Conservation (phyloP, 192 early-diverging fungal species). For the Jimgerdemannia flammicorona region DNA sequence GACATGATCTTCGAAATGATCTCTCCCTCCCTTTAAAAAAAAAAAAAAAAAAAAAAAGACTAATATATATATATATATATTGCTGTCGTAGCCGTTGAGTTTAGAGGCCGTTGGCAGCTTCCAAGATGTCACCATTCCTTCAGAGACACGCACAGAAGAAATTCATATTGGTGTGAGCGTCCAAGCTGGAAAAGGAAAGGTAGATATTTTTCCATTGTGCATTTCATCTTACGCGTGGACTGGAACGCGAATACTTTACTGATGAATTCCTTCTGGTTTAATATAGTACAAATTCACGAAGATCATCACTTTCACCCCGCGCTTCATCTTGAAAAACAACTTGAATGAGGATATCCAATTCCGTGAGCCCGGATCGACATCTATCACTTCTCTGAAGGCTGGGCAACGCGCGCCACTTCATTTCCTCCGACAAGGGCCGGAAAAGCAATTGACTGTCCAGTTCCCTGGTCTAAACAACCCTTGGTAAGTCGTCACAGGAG, state of each 20-base stretch:
- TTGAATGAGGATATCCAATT: conserved; percentile 67
- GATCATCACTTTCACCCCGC: conserved; percentile 84
- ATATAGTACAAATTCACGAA: conserved; percentile 69
- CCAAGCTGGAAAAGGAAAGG: conserved; percentile 85
- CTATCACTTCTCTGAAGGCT: conserved; percentile 38
- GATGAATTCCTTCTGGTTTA: conserved; percentile 2
- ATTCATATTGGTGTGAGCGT: conserved; percentile 82
- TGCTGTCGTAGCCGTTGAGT: conserved; percentile 74
- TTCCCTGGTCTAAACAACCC: conserved; percentile 57
- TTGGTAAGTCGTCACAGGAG: conserved; percentile 51
- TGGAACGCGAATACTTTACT: background rate
- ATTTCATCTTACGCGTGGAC: too few relatives aligned
- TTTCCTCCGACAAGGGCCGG: conserved; percentile 58
- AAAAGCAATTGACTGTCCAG: conserved; percentile 65
- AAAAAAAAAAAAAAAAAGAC: background rate
- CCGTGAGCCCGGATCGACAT: conserved; percentile 61
- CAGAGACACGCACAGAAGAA: conserved; percentile 43
- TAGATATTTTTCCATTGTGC: conserved; percentile 19
- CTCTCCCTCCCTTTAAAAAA: too few relatives aligned
- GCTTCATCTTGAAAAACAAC: conserved; percentile 89
- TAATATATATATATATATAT: too few relatives aligned
- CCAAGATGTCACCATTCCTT: conserved; percentile 71
- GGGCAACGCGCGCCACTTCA: conserved; percentile 62
- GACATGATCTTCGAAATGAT: conserved; percentile 6
- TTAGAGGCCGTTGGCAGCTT: conserved; percentile 94